A percentile compares a stretch with the other conserved stretches of the same genome.
Conservation (phyloP, 345 rosid species). For the Eucalyptus marginata region DNA sequence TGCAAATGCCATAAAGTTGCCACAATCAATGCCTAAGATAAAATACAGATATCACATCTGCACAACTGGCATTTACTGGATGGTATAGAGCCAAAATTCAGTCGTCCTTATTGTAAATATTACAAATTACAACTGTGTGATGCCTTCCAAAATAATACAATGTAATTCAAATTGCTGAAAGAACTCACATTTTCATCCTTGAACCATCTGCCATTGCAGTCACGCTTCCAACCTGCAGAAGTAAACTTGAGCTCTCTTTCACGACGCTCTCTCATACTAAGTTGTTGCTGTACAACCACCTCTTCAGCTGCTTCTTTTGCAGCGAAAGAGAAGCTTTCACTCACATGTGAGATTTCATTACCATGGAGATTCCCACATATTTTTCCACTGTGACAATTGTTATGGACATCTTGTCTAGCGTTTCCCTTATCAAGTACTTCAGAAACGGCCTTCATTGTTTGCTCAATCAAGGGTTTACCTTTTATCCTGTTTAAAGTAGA, state of each 20-base stretch:
- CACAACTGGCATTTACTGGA: background rate
- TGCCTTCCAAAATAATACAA: accelerated
- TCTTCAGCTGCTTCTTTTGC: background rate
- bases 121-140: background rate
- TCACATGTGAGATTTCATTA: background rate
- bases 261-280: constrained; percentile 9
- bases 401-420: background rate
- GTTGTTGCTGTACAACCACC: background rate
- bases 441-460: constrained; percentile 10
- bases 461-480: constrained; percentile 23
- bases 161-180: background rate
- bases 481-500: background rate
- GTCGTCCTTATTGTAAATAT: background rate
- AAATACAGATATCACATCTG: background rate
- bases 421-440: constrained; percentile 1
- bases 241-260: constrained; percentile 40
- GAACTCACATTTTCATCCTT: constrained; percentile 37
- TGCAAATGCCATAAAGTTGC: background rate
- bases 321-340: background rate
- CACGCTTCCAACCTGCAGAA: constrained; percentile 50
- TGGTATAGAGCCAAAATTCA: accelerated
- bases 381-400: background rate
- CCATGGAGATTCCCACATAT: background rate
- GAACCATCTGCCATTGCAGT: constrained; percentile 42
- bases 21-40: background rate